phyloP scores from a whole-genome alignment of 371 early-diverging fungal genomes.

The Zychaea mexicana region DNA sequence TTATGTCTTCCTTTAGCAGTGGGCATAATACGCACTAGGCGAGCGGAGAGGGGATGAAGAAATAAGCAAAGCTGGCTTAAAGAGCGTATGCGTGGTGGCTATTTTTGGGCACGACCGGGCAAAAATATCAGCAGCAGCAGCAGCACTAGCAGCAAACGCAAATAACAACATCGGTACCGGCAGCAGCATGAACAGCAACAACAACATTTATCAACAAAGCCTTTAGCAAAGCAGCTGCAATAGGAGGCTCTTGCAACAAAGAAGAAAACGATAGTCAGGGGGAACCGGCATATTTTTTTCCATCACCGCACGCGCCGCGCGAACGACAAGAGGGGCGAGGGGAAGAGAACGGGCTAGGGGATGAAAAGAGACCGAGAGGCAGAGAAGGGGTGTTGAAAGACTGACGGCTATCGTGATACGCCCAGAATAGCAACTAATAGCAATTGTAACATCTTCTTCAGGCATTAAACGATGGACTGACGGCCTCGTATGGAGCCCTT shows the following conservation, averaged over 20 bases:
- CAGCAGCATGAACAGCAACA: neutral
- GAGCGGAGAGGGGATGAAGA: neutral
- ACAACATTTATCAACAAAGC: too few species aligned
- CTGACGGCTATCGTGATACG: neutral
- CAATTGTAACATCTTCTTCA: constrained; percentile 2
- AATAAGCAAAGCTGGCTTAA: neutral
- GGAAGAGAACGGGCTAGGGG: neutral
- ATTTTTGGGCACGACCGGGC: too few species aligned
- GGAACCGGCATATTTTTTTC: constrained; percentile 2
- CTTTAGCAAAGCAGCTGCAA: too few species aligned
- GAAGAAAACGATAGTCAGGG: neutral
- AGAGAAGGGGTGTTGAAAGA: neutral
- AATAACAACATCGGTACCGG: too few species aligned
- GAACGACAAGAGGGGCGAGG: neutral
- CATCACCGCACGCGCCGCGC: constrained; percentile 1
- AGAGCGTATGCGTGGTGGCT: too few species aligned
- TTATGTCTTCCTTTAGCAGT: neutral
- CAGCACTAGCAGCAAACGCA: too few species aligned
- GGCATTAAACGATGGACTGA: constrained; percentile 83
- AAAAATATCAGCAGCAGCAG: too few species aligned
- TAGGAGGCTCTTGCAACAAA: neutral
- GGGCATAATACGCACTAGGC: neutral
- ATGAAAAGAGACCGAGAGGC: neutral
- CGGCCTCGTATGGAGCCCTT: constrained; percentile 70
- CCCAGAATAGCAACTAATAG: neutral